Percentiles rank a stretch among this genome's conserved stretches.
These are phyloP conservation scores for Curvularia eragrostidis DNA, from an alignment of 2,329 filamentous ascomycete genomes.

Conservation along the genomic window DNA sequence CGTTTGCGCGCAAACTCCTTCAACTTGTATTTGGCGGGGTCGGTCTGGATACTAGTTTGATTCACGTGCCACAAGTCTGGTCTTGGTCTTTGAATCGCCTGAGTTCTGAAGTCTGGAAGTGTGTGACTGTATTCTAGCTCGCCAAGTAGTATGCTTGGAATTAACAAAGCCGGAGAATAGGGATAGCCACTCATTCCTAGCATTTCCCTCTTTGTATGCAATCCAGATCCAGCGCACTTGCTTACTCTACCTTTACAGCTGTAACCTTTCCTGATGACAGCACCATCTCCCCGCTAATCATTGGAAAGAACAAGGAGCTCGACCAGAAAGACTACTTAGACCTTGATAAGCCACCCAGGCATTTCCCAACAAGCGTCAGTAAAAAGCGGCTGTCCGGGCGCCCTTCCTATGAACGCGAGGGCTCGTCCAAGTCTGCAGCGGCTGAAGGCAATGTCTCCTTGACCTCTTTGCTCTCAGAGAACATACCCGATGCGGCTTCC, in stretches of 20 bases:
- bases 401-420: constrained; percentile 44
- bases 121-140: not conserved
- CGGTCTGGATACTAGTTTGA: not conserved
- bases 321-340: constrained; percentile 53
- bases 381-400: constrained; percentile 55
- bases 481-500: constrained; percentile 31
- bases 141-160: not conserved
- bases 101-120: not conserved
- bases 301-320: constrained; percentile 54
- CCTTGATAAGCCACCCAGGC: constrained; percentile 48
- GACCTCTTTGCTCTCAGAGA: constrained; percentile 40
- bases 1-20: not conserved
- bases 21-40: not conserved
- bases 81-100: not conserved
- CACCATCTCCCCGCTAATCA: constrained; percentile 55
- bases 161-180: not conserved
- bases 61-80: not conserved
- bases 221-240: constrained; percentile 15
- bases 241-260: constrained; percentile 45
- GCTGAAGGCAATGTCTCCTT: constrained; percentile 40
- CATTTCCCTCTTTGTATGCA: not conserved
- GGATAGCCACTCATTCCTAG: not conserved
- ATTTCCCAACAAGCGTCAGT: constrained; percentile 49
- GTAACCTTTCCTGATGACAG: constrained; percentile 57
- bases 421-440: constrained; percentile 28